A percentile compares a stretch with the other conserved stretches of the same genome.
Conservation (phyloP, 2,329 filamentous ascomycete species). For the Trichothecium sympodiale region DNA sequence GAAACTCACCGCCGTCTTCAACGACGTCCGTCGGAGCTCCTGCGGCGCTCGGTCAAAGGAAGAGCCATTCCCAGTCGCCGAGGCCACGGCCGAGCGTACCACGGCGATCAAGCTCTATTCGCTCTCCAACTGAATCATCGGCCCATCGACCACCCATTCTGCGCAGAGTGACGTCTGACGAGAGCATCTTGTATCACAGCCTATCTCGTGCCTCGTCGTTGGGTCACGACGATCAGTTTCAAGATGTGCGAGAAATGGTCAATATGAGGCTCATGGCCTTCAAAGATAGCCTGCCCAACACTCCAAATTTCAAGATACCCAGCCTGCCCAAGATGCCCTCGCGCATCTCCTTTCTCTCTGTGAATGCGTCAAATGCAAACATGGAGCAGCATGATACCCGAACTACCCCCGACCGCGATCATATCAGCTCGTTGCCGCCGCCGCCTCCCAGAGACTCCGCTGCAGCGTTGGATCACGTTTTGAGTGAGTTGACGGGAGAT, state of each 20-base stretch:
- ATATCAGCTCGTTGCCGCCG: slow-evolving; percentile 5
- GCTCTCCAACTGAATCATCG: slow-evolving; percentile 2
- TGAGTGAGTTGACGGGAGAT: slow-evolving; percentile 69
- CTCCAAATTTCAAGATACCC: slow-evolving; percentile 63
- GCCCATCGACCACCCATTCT: slow-evolving; percentile 14
- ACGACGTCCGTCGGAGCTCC: not conserved
- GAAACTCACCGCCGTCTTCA: not conserved
- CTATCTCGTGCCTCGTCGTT: slow-evolving; percentile 72
- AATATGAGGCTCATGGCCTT: slow-evolving; percentile 87
- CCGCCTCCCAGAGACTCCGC: slow-evolving; percentile 10
- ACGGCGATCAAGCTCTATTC: slow-evolving; percentile 1
- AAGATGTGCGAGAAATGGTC: slow-evolving; percentile 70
- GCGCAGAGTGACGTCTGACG: slow-evolving; percentile 40
- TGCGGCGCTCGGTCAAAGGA: too few species aligned
- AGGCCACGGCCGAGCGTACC: too few species aligned
- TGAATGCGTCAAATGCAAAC: slow-evolving; percentile 17
- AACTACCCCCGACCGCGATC: slow-evolving; percentile 5
- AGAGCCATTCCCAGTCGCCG: too few species aligned
- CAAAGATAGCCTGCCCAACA: slow-evolving; percentile 73
- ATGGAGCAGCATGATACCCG: slow-evolving; percentile 8
- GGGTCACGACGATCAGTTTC: slow-evolving; percentile 73
- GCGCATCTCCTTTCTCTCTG: slow-evolving; percentile 15
- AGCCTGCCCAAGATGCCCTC: slow-evolving; percentile 43
- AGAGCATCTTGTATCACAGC: slow-evolving; percentile 65
- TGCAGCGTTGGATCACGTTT: slow-evolving; percentile 36